Base-by-base conservation (phyloP, 192 early-diverging fungal species). In the Umbelopsis sp. region DNA sequence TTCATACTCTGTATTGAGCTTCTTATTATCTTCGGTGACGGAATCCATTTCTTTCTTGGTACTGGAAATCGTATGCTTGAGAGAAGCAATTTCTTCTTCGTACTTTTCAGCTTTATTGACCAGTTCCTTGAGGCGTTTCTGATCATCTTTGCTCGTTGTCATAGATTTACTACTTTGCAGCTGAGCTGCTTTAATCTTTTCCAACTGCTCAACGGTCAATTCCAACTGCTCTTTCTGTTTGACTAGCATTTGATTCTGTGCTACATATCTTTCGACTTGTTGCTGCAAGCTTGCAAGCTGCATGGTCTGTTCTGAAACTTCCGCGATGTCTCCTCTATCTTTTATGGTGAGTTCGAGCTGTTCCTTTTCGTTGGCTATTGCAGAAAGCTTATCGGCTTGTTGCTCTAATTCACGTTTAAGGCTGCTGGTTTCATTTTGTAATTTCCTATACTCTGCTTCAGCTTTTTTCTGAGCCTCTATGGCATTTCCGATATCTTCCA, bases 21-120 rank as follows among this genome's bases (percentile, higher is more conserved):
- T 81, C 46, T 81, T 81, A 69, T 92, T 91, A 33, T 84, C 82
- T 21, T 76, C 68, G 21, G 67, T 70, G 22, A 80, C 48, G 1
- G 72, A 9, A 48, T 85, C 88, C 25, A 87, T 84, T 77, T 89
- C 88, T 2, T 72, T 69, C 0, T 81, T 82, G 2, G 80, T 47
- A 21, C 80, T 79, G n/a, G 81, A 78, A 18, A 89, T 79, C 50
- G 81, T 86, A 20, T 78, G 73, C 61, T 86, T 81, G 15, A 89
- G 68, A 4, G 69, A 74, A 9, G 77, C 55, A 18, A 81, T 69
- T 41, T 79, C 75, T 27, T 81, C 81, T 37, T 84, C 78, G 8
- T 82, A 73, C 20, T 81, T 78, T 0, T 64, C 76, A 1, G 71
- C 11, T 23, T 73, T 71, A 44, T 67, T 35, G n/a, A 55, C 58